A percentile compares a stretch with the other conserved stretches of the same genome.
phyloP scores from a whole-genome alignment of 768 basidiomycete species.

The Russula virescens region DNA sequence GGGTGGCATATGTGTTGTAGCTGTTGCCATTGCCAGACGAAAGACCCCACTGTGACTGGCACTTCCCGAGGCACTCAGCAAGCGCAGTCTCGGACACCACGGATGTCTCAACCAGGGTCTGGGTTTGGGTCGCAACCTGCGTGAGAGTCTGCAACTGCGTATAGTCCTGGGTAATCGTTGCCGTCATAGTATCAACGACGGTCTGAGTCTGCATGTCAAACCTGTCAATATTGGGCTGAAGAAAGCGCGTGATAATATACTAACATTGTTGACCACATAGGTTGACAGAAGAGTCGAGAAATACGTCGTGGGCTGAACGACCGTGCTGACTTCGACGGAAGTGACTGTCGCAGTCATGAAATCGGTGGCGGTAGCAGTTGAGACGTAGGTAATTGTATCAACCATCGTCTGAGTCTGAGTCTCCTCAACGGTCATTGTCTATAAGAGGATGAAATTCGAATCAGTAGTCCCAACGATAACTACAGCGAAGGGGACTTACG shows the following conservation, averaged over 20 bases:
- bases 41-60: constrained; percentile 54
- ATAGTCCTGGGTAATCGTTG: constrained; percentile 44
- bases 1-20: constrained; percentile 38
- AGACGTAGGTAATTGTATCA: constrained; percentile 32
- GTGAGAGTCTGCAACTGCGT: constrained; percentile 48
- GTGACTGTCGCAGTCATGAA: constrained; percentile 42
- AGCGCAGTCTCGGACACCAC: constrained; percentile 46
- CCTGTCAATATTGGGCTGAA: background rate
- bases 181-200: constrained; percentile 49
- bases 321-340: constrained; percentile 47
- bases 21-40: constrained; percentile 45
- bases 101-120: constrained; percentile 42
- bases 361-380: constrained; percentile 46
- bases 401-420: constrained; percentile 35
- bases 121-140: constrained; percentile 31
- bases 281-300: constrained; percentile 51
- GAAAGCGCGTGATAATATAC: constrained; percentile 21
- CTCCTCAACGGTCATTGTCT: constrained; percentile 54
- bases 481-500: constrained; percentile 34
- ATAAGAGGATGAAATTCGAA: background rate
- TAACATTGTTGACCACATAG: constrained; percentile 49
- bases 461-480: background rate
- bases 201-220: constrained; percentile 46
- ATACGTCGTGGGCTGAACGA: constrained; percentile 52
- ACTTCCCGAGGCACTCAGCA: constrained; percentile 50